A percentile compares a stretch with the other conserved stretches of the same genome.
Conservation (phyloP, 1,284 basidiomycete genomes). For the Porogramme epimiltina region DNA sequence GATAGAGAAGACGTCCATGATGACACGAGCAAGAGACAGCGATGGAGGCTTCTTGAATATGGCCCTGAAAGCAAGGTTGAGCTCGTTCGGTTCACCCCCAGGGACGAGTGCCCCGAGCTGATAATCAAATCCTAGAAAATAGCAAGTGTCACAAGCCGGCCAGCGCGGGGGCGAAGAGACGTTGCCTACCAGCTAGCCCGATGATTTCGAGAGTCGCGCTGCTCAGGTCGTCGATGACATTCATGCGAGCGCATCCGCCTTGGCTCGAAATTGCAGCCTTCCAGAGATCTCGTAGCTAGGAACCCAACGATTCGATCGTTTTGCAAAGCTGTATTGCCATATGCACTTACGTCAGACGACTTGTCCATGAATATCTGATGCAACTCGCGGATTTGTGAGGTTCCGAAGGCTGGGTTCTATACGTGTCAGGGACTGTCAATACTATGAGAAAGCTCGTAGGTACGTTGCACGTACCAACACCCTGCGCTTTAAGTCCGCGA, state of each 20-base stretch:
- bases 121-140: conserved; percentile 43
- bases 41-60: conserved; percentile 13
- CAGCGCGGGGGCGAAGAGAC: too few relatives aligned
- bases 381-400: conserved; percentile 52
- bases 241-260: conserved; percentile 22
- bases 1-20: conserved; percentile 11
- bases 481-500: conserved; percentile 4
- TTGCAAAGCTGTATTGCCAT: too few relatives aligned
- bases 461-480: conserved; percentile 9
- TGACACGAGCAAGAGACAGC: conserved; percentile 4
- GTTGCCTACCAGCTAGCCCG: conserved; percentile 40
- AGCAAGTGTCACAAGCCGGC: neutral
- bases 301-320: conserved; percentile 22
- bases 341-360: conserved; percentile 40
- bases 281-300: conserved; percentile 29
- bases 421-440: neutral
- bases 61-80: conserved; percentile 40
- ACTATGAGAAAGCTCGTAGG: neutral
- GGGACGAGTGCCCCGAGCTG: conserved; percentile 35
- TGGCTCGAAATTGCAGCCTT: conserved; percentile 11
- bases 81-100: conserved; percentile 34
- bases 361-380: conserved; percentile 59
- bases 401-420: conserved; percentile 61
- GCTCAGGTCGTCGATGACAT: conserved; percentile 43
- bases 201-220: conserved; percentile 52